Conservation (phyloP, 371 early-diverging fungal species). For the Basidiobolus meristosporus region DNA sequence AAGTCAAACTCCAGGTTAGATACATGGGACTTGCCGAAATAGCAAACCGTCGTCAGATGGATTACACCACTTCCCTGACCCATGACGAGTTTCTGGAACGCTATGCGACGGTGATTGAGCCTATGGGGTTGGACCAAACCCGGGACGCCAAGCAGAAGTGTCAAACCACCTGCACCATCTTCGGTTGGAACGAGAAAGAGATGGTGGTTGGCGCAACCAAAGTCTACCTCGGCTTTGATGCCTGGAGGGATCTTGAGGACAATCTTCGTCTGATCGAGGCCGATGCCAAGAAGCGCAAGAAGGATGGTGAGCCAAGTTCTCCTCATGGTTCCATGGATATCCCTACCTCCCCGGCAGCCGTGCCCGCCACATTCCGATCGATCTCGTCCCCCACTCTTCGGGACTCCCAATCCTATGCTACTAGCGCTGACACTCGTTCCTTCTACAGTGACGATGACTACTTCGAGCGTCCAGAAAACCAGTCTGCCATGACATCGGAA, state of each 20-base stretch:
- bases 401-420: no score
- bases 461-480: not conserved
- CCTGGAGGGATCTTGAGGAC: conserved; percentile 64
- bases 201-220: conserved; percentile 28
- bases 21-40: conserved; percentile 40
- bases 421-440: conserved; percentile 1
- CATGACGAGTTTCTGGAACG: conserved; percentile 51
- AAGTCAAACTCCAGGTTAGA: conserved; percentile 41
- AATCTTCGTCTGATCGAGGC: conserved; percentile 51
- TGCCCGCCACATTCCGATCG: no score
- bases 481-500: not conserved
- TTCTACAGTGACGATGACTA: conserved; percentile 2
- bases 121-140: conserved; percentile 16
- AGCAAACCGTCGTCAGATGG: conserved; percentile 24
- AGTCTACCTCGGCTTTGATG: conserved; percentile 44
- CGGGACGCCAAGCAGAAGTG: conserved; percentile 5
- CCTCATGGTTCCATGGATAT: no score
- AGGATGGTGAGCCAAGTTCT: conserved; percentile 7
- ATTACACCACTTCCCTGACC: conserved; percentile 42
- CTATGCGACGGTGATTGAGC: conserved; percentile 25
- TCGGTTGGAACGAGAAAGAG: conserved; percentile 5
- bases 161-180: not conserved
- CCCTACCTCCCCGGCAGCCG: no score
- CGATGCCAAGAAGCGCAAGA: conserved; percentile 23
- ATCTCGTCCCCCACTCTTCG: no score